Base-by-base conservation (phyloP, 768 basidiomycete genomes). In the Agrocybe chaxingu region DNA sequence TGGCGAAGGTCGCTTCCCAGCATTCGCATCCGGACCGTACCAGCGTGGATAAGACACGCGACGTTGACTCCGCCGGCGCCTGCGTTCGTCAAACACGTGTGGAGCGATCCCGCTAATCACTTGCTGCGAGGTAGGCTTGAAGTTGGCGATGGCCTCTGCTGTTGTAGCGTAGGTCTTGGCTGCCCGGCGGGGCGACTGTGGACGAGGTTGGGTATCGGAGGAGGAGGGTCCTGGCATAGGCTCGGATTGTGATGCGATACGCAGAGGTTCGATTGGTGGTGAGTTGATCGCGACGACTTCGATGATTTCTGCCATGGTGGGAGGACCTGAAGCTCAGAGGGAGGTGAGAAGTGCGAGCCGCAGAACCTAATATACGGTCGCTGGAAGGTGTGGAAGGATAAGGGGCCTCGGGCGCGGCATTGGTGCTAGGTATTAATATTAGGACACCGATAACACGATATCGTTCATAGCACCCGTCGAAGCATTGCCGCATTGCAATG, bases 41-140 rank as follows among this genome's bases (percentile, higher is more conserved):
- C 61, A 58, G 48, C 60, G 54, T 49, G 52, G 44, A 53, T 57
- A 55, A 35, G 60, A 59, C 57, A 47, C 51, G 46, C 41, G 61
- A 55, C 60, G 41, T 58, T 48, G 64, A 32, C 66, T 62, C 36
- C 66, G 60, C 48, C 62, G 57, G 37, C 66, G 55, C 34, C 62
- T 55, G 42, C 62, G 64, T 41, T 77, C 74, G 45, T 75, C 74
- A 47, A 74, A 71, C 30, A 76, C 68, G 53, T 76, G 74, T 18
- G 75, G 75, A 32, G 74, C 75, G 45, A 76, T 73, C 8, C 71
- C 74, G 35, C 64, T 69, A 50, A 77, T 71, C 31, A 76, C 65
- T 47, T 76, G 70, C 42, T 69, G 69, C 9, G 70, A 63, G 1
- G 73, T 66, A 3, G 74, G 74, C 48, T 66, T 67, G 61, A 74